Evolutionary conservation across 148 eudicot species (phyloP).

Genomic region (Heliosperma pusillum): DNA sequence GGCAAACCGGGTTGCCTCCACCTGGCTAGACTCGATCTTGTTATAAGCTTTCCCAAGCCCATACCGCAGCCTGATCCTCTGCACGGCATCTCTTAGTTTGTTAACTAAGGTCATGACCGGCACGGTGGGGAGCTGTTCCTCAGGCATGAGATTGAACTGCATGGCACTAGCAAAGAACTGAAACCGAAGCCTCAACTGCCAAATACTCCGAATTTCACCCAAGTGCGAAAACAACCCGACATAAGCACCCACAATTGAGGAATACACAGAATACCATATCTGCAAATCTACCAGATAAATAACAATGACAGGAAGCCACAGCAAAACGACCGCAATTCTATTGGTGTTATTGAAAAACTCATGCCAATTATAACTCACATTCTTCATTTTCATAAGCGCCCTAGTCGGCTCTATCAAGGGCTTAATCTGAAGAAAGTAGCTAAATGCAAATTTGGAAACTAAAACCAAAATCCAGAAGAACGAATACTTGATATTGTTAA

Average conservation of each 20-base stretch:
- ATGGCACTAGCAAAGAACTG: conserved; percentile 95
- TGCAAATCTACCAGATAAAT: conserved; percentile 83
- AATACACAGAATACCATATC: conserved; percentile 76
- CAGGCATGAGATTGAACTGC: conserved; percentile 90
- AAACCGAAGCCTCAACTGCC: conserved; percentile 84
- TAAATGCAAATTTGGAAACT: conserved; percentile 73
- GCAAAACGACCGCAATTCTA: conserved; percentile 53
- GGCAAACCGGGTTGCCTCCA: conserved; percentile 83
- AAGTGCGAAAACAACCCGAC: conserved; percentile 81
- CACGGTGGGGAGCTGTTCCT: conserved; percentile 34
- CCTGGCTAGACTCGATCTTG: conserved; percentile 78
- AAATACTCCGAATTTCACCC: conserved; percentile 82
- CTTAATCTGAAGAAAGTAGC: conserved; percentile 82
- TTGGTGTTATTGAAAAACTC: conserved; percentile 71
- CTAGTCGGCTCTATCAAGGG: conserved; percentile 76
- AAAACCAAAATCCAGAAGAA: conserved; percentile 69
- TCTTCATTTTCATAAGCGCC: conserved; percentile 45
- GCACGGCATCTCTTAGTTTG: conserved; percentile 64
- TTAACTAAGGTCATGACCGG: conserved; percentile 48
- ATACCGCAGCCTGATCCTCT: conserved; percentile 69
- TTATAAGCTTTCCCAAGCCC: conserved; percentile 74
- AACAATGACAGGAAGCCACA: conserved; percentile 78
- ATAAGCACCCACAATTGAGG: conserved; percentile 58
- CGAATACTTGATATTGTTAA: conserved; percentile 67
- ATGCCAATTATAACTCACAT: conserved; percentile 54